Evolutionary conservation across 805 yeast species (phyloP), one percentile per base, ranked within the genome.

Genomic region (Zygosaccharomyces bisporus): DNA sequence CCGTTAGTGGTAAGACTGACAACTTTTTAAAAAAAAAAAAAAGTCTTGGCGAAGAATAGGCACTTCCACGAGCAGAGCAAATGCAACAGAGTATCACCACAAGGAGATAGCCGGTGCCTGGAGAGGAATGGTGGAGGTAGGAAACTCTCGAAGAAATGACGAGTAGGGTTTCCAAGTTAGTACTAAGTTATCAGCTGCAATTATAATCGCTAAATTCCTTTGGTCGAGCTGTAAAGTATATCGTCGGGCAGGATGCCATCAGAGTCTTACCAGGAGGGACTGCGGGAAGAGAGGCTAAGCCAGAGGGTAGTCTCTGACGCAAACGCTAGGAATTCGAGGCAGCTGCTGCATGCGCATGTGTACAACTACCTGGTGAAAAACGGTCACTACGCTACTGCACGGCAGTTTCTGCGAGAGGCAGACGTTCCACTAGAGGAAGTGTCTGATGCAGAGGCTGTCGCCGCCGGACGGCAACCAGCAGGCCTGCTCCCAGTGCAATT

Each of bases 301-400:
- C 23, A 31, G n/a, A 49, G 54, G 9, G 54, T 65, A 4, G 74
- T 71, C 1, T 70, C 74, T 1, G 76, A 72, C 54, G 68, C 74
- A 0, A 58, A 70, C 54, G 77, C 77, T 0, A 67, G 68, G 49
- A 74, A 74, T 54, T 70, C 77, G 7, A 70, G 72, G 38, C 77
- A 76, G 49, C 62, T 77, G 30, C 58, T 78, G 12, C 64, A 75
- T 49, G 79, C 80, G 0, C 79, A 76, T 52, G 61, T 78, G 6
- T 77, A 76, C 57, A 69, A 74, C 49, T 77, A 78, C 53, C 51
- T 78, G 32, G 57, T 69, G 3, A 69, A 70, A 32, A 75, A 75
- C 47, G 73, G 74, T 9, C 66, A 70, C 44, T 70, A 69, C 48
- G 79, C 74, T 27, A 69, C 79, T 9, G 82, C 83, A 1, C 70